phyloP scores from a whole-genome alignment of 352 stramenopile genomes.

The Phytophthora sansomeana region DNA sequence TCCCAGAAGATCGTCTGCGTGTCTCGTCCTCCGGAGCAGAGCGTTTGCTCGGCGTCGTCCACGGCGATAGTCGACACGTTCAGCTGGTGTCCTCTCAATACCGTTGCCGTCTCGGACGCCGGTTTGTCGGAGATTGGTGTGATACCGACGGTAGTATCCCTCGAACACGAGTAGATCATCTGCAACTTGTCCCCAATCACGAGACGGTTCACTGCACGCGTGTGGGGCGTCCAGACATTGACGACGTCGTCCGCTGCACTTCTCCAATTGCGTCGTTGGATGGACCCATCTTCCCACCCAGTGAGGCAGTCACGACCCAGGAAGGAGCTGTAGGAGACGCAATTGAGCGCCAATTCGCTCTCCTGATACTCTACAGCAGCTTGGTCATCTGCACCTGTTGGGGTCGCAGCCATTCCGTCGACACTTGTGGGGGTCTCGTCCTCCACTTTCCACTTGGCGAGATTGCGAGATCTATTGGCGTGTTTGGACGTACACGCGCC shows the following conservation, averaged over 20 bases:
- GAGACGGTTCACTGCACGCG: slow-evolving; percentile 68
- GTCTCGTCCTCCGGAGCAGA: slow-evolving; percentile 86
- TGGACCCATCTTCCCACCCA: slow-evolving; percentile 80
- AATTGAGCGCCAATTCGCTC: slow-evolving; percentile 58
- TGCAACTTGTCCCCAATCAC: slow-evolving; percentile 47
- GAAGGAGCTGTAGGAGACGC: slow-evolving; percentile 47
- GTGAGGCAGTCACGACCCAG: slow-evolving; percentile 50
- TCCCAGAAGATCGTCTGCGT: slow-evolving; percentile 87
- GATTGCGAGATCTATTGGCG: slow-evolving; percentile 28
- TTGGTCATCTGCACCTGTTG: slow-evolving; percentile 19
- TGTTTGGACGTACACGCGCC: slow-evolving; percentile 57
- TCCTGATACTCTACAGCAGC: slow-evolving; percentile 15
- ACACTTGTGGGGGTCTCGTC: slow-evolving; percentile 23
- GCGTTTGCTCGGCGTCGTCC: slow-evolving; percentile 51
- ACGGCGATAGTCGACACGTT: slow-evolving; percentile 78
- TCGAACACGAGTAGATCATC: slow-evolving; percentile 78
- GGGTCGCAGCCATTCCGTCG: slow-evolving; percentile 25
- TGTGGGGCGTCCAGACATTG: slow-evolving; percentile 58
- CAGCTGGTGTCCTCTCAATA: slow-evolving; percentile 62
- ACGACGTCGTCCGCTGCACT: slow-evolving; percentile 19
- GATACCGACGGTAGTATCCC: slow-evolving; percentile 76
- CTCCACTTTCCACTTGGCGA: slow-evolving; percentile 61
- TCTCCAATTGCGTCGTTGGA: slow-evolving; percentile 56
- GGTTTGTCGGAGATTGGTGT: slow-evolving; percentile 36
- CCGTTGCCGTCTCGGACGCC: slow-evolving; percentile 27